These are phyloP conservation scores for Vinca minor DNA, from an alignment of 257 asterid genomes.

Conservation along the genomic window DNA sequence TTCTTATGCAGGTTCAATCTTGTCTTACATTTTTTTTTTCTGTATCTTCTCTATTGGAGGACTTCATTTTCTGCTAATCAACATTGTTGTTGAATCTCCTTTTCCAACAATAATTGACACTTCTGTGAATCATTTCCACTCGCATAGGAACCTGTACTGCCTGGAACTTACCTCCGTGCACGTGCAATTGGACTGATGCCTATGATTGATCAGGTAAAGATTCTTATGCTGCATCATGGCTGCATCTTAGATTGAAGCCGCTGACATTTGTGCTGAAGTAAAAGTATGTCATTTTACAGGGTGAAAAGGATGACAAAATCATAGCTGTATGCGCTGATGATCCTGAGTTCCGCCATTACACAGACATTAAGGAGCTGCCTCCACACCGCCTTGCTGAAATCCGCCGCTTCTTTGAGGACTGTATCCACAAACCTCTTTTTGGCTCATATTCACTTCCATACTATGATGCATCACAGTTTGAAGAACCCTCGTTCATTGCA, in stretches of 20 bases:
- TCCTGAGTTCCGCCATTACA: slow-evolving; percentile 76
- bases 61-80: neutral
- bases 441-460: neutral
- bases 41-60: neutral
- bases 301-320: slow-evolving; percentile 86
- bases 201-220: slow-evolving; percentile 85
- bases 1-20: slow-evolving; percentile 76
- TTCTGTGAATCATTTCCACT: neutral
- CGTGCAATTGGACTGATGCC: slow-evolving; percentile 98
- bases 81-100: neutral
- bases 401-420: slow-evolving; percentile 91
- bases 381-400: slow-evolving; percentile 94
- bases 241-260: neutral
- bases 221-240: neutral
- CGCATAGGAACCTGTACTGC: slow-evolving; percentile 72
- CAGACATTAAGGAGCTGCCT: slow-evolving; percentile 62
- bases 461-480: neutral
- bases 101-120: neutral
- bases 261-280: neutral
- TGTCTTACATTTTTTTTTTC: neutral
- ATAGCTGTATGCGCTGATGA: slow-evolving; percentile 94
- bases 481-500: neutral
- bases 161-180: slow-evolving; percentile 85
- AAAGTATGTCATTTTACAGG: slow-evolving; percentile 28
- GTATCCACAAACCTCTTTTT: slow-evolving; percentile 38